A percentile compares a stretch with the other conserved stretches of the same genome.
Evolutionary conservation across 192 early-diverging fungal genomes (phyloP).

Genomic region (Ambispora gerdemannii): DNA sequence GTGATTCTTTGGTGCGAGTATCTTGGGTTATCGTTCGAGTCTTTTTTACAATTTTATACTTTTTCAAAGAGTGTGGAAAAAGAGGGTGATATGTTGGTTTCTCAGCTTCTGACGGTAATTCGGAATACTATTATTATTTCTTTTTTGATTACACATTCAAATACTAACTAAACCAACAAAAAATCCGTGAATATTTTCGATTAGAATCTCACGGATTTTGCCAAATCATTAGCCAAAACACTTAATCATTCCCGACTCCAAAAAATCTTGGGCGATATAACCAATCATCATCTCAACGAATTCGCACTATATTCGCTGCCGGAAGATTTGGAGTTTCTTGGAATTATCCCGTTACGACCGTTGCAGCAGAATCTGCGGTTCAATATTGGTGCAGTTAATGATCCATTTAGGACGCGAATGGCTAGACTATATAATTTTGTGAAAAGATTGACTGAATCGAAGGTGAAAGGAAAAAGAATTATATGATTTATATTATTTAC

Average conservation of each 20-base stretch:
- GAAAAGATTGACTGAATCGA: slow-evolving; percentile 34
- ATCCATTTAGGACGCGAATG: slow-evolving; percentile 11
- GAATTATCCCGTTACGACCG: slow-evolving; percentile 33
- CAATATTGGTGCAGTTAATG: background rate
- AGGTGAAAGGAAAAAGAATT: slow-evolving; percentile 20
- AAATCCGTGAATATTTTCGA: background rate
- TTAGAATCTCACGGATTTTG: slow-evolving; percentile 21
- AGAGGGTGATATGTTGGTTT: slow-evolving; percentile 3
- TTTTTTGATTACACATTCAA: background rate
- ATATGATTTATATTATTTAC: background rate
- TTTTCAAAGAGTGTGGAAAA: slow-evolving; percentile 11
- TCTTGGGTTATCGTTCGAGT: slow-evolving; percentile 2
- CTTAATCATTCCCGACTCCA: slow-evolving; percentile 1
- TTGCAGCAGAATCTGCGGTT: slow-evolving; percentile 39
- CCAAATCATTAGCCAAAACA: background rate
- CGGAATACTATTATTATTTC: background rate
- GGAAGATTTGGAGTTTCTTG: slow-evolving; percentile 40
- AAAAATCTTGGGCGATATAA: background rate
- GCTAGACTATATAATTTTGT: slow-evolving; percentile 34
- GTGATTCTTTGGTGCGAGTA: slow-evolving; percentile 22
- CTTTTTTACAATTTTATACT: slow-evolving; percentile 8
- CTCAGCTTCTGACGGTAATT: slow-evolving; percentile 12
- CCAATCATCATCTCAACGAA: background rate
- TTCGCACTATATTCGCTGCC: slow-evolving; percentile 30
- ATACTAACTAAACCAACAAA: too few species aligned